phyloP scores from a whole-genome alignment of 192 early-diverging fungal species.

The Backusella macrospora region DNA sequence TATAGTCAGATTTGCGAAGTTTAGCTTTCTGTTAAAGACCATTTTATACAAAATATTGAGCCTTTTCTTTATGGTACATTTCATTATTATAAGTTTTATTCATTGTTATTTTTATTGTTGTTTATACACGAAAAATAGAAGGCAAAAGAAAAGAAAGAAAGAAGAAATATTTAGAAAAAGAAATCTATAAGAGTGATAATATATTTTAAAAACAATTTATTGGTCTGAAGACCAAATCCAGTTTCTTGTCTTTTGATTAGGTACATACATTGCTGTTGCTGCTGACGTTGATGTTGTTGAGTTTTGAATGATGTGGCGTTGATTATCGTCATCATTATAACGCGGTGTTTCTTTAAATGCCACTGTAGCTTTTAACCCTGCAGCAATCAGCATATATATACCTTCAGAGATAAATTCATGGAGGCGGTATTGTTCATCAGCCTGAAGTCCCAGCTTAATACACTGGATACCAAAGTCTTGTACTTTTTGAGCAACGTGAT shows the following conservation, averaged over 20 bases:
- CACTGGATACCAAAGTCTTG: conserved; percentile 51
- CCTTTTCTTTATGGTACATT: too few relatives aligned
- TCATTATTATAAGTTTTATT: too few relatives aligned
- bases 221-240: conserved; percentile 2
- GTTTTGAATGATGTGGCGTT: conserved; percentile 14
- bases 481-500: conserved; percentile 49
- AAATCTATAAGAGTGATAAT: not conserved
- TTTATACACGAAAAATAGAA: too few relatives aligned
- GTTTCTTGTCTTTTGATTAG: conserved; percentile 10
- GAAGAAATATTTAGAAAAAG: too few relatives aligned
- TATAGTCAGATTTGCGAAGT: too few relatives aligned
- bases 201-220: not conserved
- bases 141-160: too few relatives aligned
- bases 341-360: conserved; percentile 58
- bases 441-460: conserved; percentile 49
- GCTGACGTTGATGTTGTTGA: conserved; percentile 6
- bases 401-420: conserved; percentile 54
- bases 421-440: conserved; percentile 57
- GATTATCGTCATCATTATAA: conserved; percentile 27
- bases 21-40: too few relatives aligned
- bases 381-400: conserved; percentile 50
- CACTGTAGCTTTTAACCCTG: conserved; percentile 54
- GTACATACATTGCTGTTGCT: not conserved
- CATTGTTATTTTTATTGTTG: too few relatives aligned
- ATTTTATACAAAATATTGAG: too few relatives aligned